Evolutionary conservation across 1,139 yeast genomes (phyloP).

Genomic region (Kurtzmaniella quercitrusa): DNA sequence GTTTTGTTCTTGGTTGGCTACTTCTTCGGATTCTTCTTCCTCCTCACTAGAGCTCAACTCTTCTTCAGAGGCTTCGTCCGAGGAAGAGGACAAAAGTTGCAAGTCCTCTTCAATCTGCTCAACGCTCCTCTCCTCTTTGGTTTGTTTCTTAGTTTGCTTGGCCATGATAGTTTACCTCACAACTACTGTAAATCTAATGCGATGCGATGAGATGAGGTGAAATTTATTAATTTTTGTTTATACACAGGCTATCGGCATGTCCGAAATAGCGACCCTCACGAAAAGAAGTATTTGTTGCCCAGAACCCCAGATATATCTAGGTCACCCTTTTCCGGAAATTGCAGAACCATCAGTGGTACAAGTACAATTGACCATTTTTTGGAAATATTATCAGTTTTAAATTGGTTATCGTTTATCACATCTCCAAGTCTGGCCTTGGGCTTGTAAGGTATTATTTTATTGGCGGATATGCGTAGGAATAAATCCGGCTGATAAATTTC

Average conservation of each 20-base stretch:
- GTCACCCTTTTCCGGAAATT: constrained; percentile 30
- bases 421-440: constrained; percentile 9
- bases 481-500: constrained; percentile 20
- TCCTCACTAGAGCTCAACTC: constrained; percentile 14
- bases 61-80: constrained; percentile 19
- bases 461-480: constrained; percentile 12
- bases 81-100: constrained; percentile 28
- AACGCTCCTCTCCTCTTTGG: constrained; percentile 15
- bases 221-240: neutral
- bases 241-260: neutral
- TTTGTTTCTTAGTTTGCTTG: constrained; percentile 10
- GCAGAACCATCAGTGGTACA: constrained; percentile 23
- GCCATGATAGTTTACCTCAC: constrained; percentile 7
- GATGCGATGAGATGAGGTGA: constrained; percentile 2
- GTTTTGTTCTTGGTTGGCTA: constrained; percentile 11
- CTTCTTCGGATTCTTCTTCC: constrained; percentile 22
- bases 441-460: constrained; percentile 4
- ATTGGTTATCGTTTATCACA: neutral
- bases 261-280: constrained; percentile 15
- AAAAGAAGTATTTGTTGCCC: constrained; percentile 36
- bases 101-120: constrained; percentile 30
- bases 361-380: constrained; percentile 16
- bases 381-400: constrained; percentile 1
- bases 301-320: constrained; percentile 31
- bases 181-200: neutral